phyloP scores from a whole-genome alignment of 2,329 filamentous ascomycete species.

The Chrysoporthe puriensis region DNA sequence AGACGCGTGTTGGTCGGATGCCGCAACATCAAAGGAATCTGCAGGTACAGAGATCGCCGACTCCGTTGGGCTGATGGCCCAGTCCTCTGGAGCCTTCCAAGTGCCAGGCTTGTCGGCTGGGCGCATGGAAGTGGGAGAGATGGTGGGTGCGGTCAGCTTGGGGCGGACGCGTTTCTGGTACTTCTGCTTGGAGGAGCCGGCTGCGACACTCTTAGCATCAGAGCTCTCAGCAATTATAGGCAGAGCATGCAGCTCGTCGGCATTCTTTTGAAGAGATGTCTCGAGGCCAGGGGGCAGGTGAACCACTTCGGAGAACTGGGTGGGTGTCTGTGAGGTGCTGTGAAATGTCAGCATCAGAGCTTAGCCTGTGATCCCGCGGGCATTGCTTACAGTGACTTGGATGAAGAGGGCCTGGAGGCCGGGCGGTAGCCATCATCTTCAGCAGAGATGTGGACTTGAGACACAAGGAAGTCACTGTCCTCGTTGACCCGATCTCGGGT shows the following conservation, averaged over 20 bases:
- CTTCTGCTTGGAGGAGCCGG: constrained; percentile 27
- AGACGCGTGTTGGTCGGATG: constrained; percentile 31
- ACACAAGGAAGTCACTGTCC: constrained; percentile 40
- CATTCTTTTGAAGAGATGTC: neutral
- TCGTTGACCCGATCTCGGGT: constrained; percentile 40
- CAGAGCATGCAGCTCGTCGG: constrained; percentile 12
- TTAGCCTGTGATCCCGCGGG: neutral
- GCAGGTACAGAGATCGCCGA: constrained; percentile 16
- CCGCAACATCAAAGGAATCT: constrained; percentile 4
- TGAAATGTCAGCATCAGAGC: neutral
- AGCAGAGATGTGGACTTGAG: constrained; percentile 44
- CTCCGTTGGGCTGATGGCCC: constrained; percentile 27
- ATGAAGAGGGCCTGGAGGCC: constrained; percentile 1
- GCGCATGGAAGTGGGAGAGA: constrained; percentile 18
- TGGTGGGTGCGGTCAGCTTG: constrained; percentile 31
- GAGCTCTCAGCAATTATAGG: constrained; percentile 15
- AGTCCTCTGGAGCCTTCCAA: constrained; percentile 29
- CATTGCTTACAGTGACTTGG: constrained; percentile 12
- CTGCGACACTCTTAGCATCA: neutral
- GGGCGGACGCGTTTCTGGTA: constrained; percentile 36
- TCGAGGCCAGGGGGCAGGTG: neutral
- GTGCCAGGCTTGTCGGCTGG: constrained; percentile 19
- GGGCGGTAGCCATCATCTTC: constrained; percentile 24
- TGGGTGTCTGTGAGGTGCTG: neutral
- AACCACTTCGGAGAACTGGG: constrained; percentile 13